phyloP scores from a whole-genome alignment of 306 rosid genomes.

The Quillaja saponaria region DNA sequence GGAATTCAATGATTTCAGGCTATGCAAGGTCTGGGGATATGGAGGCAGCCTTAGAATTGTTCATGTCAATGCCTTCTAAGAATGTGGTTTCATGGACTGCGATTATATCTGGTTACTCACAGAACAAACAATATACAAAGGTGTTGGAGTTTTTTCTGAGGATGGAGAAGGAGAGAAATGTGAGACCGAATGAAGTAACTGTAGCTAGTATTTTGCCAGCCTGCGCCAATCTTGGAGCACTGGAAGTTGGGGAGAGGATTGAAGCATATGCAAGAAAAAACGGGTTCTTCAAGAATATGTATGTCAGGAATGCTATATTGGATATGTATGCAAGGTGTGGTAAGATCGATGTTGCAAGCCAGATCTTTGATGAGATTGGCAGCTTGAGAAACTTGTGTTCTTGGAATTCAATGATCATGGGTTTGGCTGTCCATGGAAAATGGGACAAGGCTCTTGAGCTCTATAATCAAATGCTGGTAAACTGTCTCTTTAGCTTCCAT shows the following conservation, averaged over 20 bases:
- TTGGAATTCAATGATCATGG: constrained; percentile 78
- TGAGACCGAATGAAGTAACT: constrained; percentile 68
- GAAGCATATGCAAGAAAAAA: constrained; percentile 62
- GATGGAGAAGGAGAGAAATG: constrained; percentile 55
- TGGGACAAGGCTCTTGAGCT: constrained; percentile 55
- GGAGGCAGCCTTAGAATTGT: constrained; percentile 56
- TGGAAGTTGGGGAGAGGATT: constrained; percentile 73
- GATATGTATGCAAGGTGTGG: constrained; percentile 82
- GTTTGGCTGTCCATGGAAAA: constrained; percentile 78
- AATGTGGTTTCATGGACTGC: constrained; percentile 81
- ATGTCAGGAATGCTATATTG: constrained; percentile 63
- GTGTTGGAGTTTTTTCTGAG: constrained; percentile 57
- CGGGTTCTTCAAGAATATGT: constrained; percentile 56
- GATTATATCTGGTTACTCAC: constrained; percentile 65
- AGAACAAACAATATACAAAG: constrained; percentile 52
- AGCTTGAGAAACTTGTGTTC: constrained; percentile 55
- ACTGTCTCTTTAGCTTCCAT: constrained; percentile 17
- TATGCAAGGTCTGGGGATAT: constrained; percentile 57
- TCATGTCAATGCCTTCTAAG: constrained; percentile 52
- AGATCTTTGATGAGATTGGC: constrained; percentile 67
- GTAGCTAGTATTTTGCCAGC: constrained; percentile 81
- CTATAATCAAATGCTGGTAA: constrained; percentile 72
- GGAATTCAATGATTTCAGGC: constrained; percentile 73
- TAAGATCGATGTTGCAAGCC: constrained; percentile 57
- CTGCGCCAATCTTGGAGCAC: constrained; percentile 80